Evolutionary conservation across 352 stramenopile species (phyloP), one percentile per base, ranked within the genome.

Genomic region (Pythium aphanidermatum): DNA sequence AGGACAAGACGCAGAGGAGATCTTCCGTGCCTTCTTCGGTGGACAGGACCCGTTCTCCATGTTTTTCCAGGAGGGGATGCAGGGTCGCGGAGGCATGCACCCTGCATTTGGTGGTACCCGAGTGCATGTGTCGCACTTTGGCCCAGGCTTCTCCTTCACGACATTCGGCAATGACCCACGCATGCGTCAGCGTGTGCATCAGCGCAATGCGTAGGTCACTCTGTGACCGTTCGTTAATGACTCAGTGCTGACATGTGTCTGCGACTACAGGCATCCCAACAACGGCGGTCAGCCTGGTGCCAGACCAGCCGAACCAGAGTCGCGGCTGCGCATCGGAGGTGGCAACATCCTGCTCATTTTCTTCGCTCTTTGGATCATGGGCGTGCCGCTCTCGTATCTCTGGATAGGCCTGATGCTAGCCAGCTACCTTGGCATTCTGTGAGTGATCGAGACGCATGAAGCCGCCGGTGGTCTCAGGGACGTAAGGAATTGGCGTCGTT

Each of bases 31-130:
- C 13, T 91, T 91, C 48, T 91, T 91, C 52, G 75, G 78, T 26
- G 78, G 78, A 7, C 75, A 91, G 46, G 78, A 91, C 30, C 78
- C 78, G 36, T 91, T 91, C 58, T 83, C 70, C 32, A 83, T 86
- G 70, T 91, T 91, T 45, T 91, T 86, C 54, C 78, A 91, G 55
- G 74, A 83, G 45, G 69, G 68, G 27, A 74, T 83, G 56, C 68
- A 69, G 17, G 71, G 62, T 11, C 55, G 70, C 29, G 60, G 45
- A 25, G 60, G 62, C 25, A 74, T 75, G 64, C 51, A 61, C 17
- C 67, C 67, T 35, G 63, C 59, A 26, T 74, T 77, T 31, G 68
- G 62, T 34, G 68, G 74, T 26, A 65, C 63, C 27, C 73, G 78
- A n/a, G 78, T 91, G 31, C 74, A 86, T 27, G 60, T 90, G 37